These are phyloP conservation scores for Theileria annulata DNA, from an alignment of 169 alveolate genomes.

Conservation along the genomic window DNA sequence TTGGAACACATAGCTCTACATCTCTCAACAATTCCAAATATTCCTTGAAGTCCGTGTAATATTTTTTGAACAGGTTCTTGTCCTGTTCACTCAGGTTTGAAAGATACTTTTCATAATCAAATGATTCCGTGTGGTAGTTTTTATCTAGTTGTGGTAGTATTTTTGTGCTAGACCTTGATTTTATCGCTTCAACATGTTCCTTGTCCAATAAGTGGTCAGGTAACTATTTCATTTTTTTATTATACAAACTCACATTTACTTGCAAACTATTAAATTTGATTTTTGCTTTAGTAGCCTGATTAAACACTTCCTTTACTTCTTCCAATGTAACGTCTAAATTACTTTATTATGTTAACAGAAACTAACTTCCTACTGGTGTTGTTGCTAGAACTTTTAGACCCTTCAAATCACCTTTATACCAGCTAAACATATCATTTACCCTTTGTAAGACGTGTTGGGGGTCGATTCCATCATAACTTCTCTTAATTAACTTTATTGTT, in stretches of 20 bases:
- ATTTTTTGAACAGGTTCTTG: background rate
- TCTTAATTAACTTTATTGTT: conserved; percentile 1
- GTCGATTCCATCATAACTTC: background rate
- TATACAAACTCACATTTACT: conserved; percentile 20
- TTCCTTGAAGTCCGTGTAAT: conserved; percentile 4
- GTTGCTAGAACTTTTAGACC: conserved; percentile 19
- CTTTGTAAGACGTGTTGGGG: background rate
- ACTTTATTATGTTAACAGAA: conserved; percentile 63
- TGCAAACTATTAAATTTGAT: conserved; percentile 30
- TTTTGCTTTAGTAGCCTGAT: conserved; percentile 20
- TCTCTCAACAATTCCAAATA: background rate
- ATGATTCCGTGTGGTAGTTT: conserved; percentile 7
- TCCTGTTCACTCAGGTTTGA: background rate
- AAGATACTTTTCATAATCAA: background rate
- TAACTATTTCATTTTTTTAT: background rate
- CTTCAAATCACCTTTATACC: conserved; percentile 3
- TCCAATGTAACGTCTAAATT: conserved; percentile 70
- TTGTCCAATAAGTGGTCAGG: background rate
- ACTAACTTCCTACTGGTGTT: conserved; percentile 48
- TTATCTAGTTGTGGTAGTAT: background rate
- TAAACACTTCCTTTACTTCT: conserved; percentile 53
- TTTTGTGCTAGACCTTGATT: background rate
- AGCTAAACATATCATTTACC: background rate
- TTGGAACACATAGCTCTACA: conserved; percentile 4
- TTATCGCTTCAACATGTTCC: background rate